Conservation (phyloP, 2,329 filamentous ascomycete genomes). For the Pestalotiopsis sp. region DNA sequence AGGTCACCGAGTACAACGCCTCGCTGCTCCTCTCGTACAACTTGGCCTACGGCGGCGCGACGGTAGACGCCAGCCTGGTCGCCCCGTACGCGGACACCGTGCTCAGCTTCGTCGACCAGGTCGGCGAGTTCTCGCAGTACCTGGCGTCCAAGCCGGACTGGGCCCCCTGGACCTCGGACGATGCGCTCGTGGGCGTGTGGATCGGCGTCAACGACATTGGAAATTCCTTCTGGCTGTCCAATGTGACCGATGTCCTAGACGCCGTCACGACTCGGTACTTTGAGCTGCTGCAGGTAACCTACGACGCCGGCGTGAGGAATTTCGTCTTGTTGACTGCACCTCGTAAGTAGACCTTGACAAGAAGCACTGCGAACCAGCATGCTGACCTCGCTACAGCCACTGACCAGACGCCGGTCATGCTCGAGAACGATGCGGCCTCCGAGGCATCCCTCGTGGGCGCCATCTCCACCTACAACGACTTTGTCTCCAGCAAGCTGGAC, state of each 20-base stretch:
- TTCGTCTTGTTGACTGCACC: constrained; percentile 23
- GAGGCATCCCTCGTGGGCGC: background rate
- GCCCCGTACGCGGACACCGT: constrained; percentile 48
- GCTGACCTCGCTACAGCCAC: background rate
- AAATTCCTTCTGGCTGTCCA: constrained; percentile 30
- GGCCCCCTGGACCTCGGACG: constrained; percentile 18
- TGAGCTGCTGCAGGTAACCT: constrained; percentile 19
- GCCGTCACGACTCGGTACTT: constrained; percentile 21
- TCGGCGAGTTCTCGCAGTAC: constrained; percentile 29
- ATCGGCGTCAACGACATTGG: constrained; percentile 32
- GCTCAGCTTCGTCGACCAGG: constrained; percentile 38
- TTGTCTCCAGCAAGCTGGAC: constrained; percentile 16
- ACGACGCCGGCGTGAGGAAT: constrained; percentile 20
- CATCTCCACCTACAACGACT: constrained; percentile 21
- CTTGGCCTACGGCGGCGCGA: constrained; percentile 45
- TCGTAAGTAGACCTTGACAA: background rate
- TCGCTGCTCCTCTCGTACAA: constrained; percentile 43
- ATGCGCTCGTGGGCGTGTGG: constrained; percentile 29
- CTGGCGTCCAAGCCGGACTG: constrained; percentile 15
- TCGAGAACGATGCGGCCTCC: background rate
- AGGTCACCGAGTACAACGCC: constrained; percentile 37
- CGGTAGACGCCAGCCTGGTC: constrained; percentile 45
- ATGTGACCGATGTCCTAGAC: constrained; percentile 21
- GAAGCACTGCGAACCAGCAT: background rate
- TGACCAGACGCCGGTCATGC: constrained; percentile 4